A percentile compares a stretch with the other conserved stretches of the same genome.
Evolutionary conservation across 768 basidiomycete genomes (phyloP).

Genomic region (Hypholoma fasciculare): DNA sequence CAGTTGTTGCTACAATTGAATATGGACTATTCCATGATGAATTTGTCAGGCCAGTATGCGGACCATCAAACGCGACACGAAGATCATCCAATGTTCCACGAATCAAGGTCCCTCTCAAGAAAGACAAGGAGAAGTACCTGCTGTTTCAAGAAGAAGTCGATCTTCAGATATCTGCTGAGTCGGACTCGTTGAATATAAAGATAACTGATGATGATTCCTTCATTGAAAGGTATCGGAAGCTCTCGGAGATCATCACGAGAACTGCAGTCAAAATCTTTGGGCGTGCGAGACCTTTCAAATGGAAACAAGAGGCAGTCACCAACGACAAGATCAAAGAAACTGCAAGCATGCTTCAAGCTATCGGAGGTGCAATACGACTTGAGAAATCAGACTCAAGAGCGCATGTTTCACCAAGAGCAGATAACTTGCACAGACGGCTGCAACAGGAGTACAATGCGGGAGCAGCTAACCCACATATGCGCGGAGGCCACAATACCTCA

Average conservation of each 20-base stretch:
- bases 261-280: constrained; percentile 2
- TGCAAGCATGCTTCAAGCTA: background rate
- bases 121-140: constrained; percentile 8
- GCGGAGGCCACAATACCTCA: no score
- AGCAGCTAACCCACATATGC: background rate
- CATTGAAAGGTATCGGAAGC: background rate
- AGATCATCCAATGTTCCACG: background rate
- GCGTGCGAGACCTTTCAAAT: background rate
- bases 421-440: background rate
- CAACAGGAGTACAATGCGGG: background rate
- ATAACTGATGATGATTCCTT: constrained; percentile 6
- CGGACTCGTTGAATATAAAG: background rate
- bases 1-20: background rate
- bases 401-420: background rate
- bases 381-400: background rate
- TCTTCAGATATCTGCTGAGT: background rate
- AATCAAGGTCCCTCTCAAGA: constrained; percentile 1
- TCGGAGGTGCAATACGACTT: background rate
- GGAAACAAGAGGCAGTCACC: background rate
- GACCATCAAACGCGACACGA: background rate
- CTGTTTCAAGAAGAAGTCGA: background rate
- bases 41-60: background rate
- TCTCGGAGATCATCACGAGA: background rate
- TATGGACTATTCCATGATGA: background rate
- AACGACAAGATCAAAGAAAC: background rate